Percentiles rank a stretch among this genome's conserved stretches.
Conservation (phyloP, 345 rosid species). For the Hibiscus tridactylites region DNA sequence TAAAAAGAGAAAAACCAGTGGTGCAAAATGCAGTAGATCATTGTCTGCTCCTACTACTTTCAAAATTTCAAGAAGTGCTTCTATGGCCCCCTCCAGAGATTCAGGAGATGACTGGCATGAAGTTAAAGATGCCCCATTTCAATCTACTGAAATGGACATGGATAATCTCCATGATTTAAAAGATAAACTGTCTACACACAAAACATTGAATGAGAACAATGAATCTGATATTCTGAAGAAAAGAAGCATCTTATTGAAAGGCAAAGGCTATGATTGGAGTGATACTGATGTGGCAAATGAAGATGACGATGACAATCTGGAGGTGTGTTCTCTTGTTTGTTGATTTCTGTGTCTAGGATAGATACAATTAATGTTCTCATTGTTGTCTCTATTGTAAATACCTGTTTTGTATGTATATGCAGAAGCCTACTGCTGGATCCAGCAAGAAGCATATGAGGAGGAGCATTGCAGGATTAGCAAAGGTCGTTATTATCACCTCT, state of each 20-base stretch:
- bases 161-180: slow-evolving; percentile 28
- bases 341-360: slow-evolving; percentile 6
- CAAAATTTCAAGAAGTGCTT: slow-evolving; percentile 37
- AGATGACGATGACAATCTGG: slow-evolving; percentile 31
- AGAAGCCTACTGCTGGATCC: slow-evolving; percentile 49
- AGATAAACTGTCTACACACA: slow-evolving; percentile 24
- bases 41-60: slow-evolving; percentile 46
- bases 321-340: slow-evolving; percentile 32
- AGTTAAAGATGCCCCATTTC: slow-evolving; percentile 15
- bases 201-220: slow-evolving; percentile 20
- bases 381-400: neutral
- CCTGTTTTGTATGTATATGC: slow-evolving; percentile 8
- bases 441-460: slow-evolving; percentile 60
- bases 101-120: slow-evolving; percentile 24
- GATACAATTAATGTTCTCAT: neutral
- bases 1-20: slow-evolving; percentile 49
- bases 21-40: slow-evolving; percentile 60
- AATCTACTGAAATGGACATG: slow-evolving; percentile 20
- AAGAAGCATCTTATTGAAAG: slow-evolving; percentile 31
- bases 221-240: slow-evolving; percentile 34
- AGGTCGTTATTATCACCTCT: slow-evolving; percentile 35
- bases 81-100: slow-evolving; percentile 26
- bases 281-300: slow-evolving; percentile 32
- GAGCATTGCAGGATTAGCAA: slow-evolving; percentile 57
- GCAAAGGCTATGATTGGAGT: slow-evolving; percentile 36